phyloP scores from a whole-genome alignment of 345 rosid species.

The Brassica carinata region DNA sequence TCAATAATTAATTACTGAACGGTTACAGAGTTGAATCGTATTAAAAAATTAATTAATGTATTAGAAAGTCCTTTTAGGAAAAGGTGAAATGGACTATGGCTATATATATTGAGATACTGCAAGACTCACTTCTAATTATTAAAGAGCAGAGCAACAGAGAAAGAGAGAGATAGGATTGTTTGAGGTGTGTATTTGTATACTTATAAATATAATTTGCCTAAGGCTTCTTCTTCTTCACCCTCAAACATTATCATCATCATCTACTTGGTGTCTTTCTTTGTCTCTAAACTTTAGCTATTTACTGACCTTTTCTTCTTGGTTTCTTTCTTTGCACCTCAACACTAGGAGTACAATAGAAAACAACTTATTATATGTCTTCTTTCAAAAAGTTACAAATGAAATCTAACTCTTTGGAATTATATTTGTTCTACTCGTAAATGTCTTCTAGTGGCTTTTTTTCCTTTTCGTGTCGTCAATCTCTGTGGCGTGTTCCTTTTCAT shows the following conservation, averaged over 20 bases:
- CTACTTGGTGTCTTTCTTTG: conserved; percentile 32
- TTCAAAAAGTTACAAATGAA: conserved; percentile 39
- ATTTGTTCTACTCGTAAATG: conserved; percentile 31
- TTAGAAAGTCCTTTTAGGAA: background rate
- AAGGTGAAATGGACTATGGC: background rate
- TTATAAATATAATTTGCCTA: conserved; percentile 2
- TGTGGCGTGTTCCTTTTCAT: conserved; percentile 41
- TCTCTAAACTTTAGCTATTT: conserved; percentile 31
- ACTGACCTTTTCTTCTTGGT: conserved; percentile 43
- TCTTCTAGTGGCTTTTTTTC: conserved; percentile 35
- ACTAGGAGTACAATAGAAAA: background rate
- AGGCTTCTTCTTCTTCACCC: conserved; percentile 33
- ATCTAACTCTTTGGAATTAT: conserved; percentile 36
- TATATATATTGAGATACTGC: conserved; percentile 10
- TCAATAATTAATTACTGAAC: background rate
- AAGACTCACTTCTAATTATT: conserved; percentile 21
- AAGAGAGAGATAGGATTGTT: conserved; percentile 1
- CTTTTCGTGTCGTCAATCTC: conserved; percentile 35
- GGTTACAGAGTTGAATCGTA: background rate
- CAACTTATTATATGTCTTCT: conserved; percentile 20
- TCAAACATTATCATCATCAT: conserved; percentile 28
- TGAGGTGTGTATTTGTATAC: conserved; percentile 26
- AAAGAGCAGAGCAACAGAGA: conserved; percentile 26
- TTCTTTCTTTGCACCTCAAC: conserved; percentile 36
- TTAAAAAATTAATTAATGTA: background rate